Evolutionary conservation across 768 basidiomycete genomes (phyloP).

Genomic region (Gloeopeniophorella convolvens): DNA sequence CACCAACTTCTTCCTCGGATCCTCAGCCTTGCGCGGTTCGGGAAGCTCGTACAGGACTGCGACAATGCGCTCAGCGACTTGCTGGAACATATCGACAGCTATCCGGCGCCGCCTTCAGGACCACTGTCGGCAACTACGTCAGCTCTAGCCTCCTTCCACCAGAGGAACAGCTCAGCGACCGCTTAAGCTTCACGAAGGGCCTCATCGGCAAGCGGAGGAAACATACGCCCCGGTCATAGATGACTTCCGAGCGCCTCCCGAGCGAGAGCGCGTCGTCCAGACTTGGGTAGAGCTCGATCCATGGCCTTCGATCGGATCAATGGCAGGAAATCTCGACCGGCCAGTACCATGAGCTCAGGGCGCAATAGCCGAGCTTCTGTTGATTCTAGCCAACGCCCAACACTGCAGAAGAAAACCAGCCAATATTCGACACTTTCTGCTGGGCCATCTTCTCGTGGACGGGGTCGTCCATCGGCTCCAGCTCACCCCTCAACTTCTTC

Average conservation of each 20-base stretch:
- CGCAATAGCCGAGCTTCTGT: slow-evolving; percentile 49
- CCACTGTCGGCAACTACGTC: slow-evolving; percentile 44
- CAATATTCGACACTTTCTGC: slow-evolving; percentile 37
- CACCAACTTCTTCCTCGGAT: slow-evolving; percentile 44
- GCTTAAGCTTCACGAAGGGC: slow-evolving; percentile 57
- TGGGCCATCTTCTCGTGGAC: slow-evolving; percentile 24
- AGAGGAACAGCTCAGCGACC: slow-evolving; percentile 58
- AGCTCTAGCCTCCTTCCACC: slow-evolving; percentile 41
- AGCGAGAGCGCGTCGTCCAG: slow-evolving; percentile 63
- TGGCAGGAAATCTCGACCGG: slow-evolving; percentile 57
- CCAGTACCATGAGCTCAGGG: slow-evolving; percentile 60
- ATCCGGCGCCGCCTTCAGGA: slow-evolving; percentile 52
- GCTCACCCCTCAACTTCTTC: slow-evolving; percentile 39
- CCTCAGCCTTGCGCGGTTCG: slow-evolving; percentile 48
- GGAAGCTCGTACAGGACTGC: slow-evolving; percentile 44
- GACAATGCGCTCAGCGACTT: slow-evolving; percentile 80
- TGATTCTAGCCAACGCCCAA: slow-evolving; percentile 20
- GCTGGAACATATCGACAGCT: slow-evolving; percentile 81
- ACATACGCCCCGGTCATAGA: slow-evolving; percentile 39
- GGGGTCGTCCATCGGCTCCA: slow-evolving; percentile 35
- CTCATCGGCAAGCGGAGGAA: slow-evolving; percentile 38
- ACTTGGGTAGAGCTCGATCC: slow-evolving; percentile 75
- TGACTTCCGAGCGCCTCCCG: slow-evolving; percentile 55
- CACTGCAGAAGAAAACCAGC: slow-evolving; percentile 27
- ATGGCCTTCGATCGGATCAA: slow-evolving; percentile 67